Conservation (phyloP, 371 early-diverging fungal species). For the Mortierella sp. region DNA sequence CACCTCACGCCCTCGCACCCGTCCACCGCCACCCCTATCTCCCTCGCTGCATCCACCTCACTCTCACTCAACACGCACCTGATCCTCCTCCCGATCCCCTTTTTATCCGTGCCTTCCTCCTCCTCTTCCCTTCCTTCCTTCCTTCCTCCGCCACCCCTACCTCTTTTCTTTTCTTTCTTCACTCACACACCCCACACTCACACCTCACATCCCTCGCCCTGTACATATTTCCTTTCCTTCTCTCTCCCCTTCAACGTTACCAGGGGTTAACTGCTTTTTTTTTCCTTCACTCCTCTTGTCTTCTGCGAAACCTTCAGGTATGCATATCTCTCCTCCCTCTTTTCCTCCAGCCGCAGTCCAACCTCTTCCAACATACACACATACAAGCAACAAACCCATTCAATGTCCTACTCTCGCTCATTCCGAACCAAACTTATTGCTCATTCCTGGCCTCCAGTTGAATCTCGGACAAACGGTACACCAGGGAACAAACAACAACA, state of each 20-base stretch:
- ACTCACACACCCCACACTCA: not conserved
- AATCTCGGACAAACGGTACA: conserved; percentile 8
- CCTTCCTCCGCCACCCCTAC: not conserved
- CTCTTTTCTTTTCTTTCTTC: not conserved
- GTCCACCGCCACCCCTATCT: not conserved
- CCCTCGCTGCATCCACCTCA: not conserved
- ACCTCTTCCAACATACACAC: not conserved
- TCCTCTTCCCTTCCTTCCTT: not conserved
- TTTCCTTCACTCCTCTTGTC: not conserved
- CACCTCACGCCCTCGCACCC: not conserved
- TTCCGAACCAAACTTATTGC: not conserved
- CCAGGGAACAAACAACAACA: not conserved
- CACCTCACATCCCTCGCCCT: not conserved
- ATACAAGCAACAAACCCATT: not conserved
- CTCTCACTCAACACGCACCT: not conserved
- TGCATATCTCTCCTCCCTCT: not conserved
- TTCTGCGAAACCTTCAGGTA: not conserved
- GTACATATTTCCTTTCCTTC: not conserved
- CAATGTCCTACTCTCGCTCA: not conserved
- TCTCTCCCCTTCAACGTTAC: not conserved
- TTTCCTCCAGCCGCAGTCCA: not conserved
- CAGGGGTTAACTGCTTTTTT: not conserved
- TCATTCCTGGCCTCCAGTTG: not conserved
- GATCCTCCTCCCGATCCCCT: not conserved
- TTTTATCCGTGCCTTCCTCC: no score